phyloP scores from a whole-genome alignment of 1,284 basidiomycete species.

The Ustilago lituana region DNA sequence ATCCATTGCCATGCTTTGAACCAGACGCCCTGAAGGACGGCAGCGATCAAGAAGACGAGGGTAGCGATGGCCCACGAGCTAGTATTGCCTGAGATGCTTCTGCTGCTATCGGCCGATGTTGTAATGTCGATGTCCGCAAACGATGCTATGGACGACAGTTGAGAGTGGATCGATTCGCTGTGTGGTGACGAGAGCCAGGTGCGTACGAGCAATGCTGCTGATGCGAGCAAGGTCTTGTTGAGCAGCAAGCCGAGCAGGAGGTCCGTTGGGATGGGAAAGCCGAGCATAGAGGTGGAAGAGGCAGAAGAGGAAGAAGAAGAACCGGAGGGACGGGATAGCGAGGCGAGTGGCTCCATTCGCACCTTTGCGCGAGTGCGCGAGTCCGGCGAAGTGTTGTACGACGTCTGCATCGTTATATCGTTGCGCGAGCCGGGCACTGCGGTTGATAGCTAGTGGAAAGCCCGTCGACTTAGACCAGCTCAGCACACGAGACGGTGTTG shows the following conservation, averaged over 20 bases:
- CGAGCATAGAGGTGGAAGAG: conserved; percentile 25
- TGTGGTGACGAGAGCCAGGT: conserved; percentile 61
- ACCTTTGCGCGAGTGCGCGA: conserved; percentile 41
- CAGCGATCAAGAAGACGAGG: conserved; percentile 51
- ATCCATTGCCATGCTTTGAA: conserved; percentile 63
- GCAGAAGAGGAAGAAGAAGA: not conserved
- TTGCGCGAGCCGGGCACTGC: not conserved
- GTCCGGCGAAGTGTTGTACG: conserved; percentile 31
- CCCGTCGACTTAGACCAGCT: conserved; percentile 15
- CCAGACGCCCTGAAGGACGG: conserved; percentile 47
- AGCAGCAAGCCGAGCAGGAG: conserved; percentile 62
- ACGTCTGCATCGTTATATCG: conserved; percentile 20
- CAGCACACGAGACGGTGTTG: conserved; percentile 1
- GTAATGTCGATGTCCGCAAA: not conserved
- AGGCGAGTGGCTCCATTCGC: conserved; percentile 22
- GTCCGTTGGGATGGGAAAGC: conserved; percentile 59
- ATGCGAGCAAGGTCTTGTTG: conserved; percentile 64
- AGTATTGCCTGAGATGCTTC: conserved; percentile 9
- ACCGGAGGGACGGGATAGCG: conserved; percentile 6
- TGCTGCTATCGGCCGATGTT: not conserved
- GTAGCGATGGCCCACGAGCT: conserved; percentile 61
- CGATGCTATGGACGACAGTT: not conserved
- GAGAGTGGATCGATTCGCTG: conserved; percentile 41
- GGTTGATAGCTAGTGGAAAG: not conserved
- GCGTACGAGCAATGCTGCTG: conserved; percentile 59